Percentiles rank a stretch among this genome's conserved stretches.
Evolutionary conservation across 73 alveolate genomes (phyloP).

Genomic region (Tetrahymena thermophila): DNA sequence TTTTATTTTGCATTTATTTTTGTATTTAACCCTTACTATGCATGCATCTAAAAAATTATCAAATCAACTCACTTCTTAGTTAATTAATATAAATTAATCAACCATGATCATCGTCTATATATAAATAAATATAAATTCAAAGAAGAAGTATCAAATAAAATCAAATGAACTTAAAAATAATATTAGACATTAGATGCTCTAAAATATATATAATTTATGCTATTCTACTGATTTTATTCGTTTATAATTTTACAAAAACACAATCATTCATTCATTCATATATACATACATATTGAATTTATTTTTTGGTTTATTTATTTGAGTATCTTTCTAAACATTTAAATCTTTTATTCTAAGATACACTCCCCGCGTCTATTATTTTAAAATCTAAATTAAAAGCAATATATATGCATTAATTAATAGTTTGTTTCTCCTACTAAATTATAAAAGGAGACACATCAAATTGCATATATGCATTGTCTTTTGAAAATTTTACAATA

Average conservation of each 20-base stretch:
- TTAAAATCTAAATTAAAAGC: not conserved
- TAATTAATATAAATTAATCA: not conserved
- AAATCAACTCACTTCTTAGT: not conserved
- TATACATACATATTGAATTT: too few relatives aligned
- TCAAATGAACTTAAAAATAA: not conserved
- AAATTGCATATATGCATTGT: not conserved
- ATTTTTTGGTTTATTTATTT: too few relatives aligned
- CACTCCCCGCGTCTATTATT: conserved; percentile 2
- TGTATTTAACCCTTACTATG: not conserved
- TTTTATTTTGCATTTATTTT: not conserved
- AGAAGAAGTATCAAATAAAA: not conserved
- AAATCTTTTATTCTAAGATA: not conserved
- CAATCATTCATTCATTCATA: too few relatives aligned
- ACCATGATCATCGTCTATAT: not conserved
- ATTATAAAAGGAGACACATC: not conserved
- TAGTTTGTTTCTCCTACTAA: not conserved
- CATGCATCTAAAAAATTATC: not conserved
- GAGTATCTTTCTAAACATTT: not conserved
- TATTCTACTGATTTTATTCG: not conserved
- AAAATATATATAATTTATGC: not conserved
- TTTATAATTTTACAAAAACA: too few relatives aligned
- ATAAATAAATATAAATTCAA: not conserved
- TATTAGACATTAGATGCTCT: not conserved
- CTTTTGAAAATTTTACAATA: not conserved
- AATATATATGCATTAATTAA: too few relatives aligned